Conservation (phyloP, 345 rosid species). For the Laguncularia racemosa region DNA sequence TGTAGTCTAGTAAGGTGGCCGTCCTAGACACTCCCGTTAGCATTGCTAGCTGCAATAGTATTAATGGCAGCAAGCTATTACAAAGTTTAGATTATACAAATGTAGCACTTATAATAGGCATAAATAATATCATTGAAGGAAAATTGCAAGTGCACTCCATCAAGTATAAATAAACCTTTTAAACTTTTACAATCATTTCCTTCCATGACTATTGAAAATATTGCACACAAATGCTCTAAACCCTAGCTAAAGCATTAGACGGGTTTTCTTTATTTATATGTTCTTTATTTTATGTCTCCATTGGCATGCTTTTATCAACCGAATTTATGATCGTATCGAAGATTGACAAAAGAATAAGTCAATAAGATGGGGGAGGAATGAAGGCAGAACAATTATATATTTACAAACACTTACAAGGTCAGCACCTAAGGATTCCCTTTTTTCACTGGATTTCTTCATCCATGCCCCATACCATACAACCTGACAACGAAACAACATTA, state of each 20-base stretch:
- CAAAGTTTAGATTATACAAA: background rate
- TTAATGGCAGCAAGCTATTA: too few species aligned
- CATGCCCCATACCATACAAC: slow-evolving; percentile 55
- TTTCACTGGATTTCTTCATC: slow-evolving; percentile 34
- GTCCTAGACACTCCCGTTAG: slow-evolving; percentile 24
- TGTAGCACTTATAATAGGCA: background rate
- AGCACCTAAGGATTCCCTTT: slow-evolving; percentile 28
- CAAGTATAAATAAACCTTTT: too few species aligned
- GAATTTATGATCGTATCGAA: background rate
- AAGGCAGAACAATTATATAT: background rate
- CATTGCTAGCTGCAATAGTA: slow-evolving; percentile 24
- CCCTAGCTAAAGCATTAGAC: too few species aligned
- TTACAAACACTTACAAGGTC: slow-evolving; percentile 25
- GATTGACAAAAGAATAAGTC: background rate
- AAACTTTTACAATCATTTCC: too few species aligned
- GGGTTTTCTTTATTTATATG: too few species aligned
- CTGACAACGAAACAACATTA: slow-evolving; percentile 9
- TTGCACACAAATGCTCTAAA: too few species aligned
- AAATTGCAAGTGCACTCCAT: too few species aligned
- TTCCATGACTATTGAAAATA: too few species aligned
- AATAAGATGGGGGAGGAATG: background rate
- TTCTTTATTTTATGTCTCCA: too few species aligned
- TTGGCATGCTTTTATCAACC: too few species aligned
- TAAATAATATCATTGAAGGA: background rate
- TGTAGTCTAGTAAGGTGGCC: slow-evolving; percentile 31